These are phyloP conservation scores for Nyctanthes arbortristis DNA, from an alignment of 257 asterid genomes.

Conservation along the genomic window DNA sequence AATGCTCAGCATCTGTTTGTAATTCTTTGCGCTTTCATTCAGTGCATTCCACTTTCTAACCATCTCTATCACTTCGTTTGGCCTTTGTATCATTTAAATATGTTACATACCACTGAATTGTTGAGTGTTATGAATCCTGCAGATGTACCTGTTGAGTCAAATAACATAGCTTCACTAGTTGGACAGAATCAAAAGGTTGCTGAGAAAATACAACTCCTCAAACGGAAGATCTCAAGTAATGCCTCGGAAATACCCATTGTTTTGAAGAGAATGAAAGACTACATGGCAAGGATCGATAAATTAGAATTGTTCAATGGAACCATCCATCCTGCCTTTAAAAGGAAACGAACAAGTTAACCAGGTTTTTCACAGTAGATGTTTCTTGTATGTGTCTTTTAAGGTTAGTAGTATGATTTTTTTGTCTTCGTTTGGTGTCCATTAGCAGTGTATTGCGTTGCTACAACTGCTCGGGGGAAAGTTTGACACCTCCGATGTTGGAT, in stretches of 20 bases:
- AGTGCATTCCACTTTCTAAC: no score
- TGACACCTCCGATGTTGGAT: no score
- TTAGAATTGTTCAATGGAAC: constrained; percentile 22
- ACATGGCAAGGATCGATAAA: constrained; percentile 35
- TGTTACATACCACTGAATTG: neutral
- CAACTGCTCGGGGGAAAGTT: no score
- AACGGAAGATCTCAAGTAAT: constrained; percentile 41
- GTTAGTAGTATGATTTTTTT: neutral
- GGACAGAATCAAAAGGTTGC: constrained; percentile 27
- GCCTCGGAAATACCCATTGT: constrained; percentile 28
- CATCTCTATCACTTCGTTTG: no score
- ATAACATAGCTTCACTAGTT: constrained; percentile 15
- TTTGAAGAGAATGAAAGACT: constrained; percentile 45
- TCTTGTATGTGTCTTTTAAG: neutral
- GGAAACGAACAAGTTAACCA: constrained; percentile 19
- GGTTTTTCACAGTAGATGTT: neutral
- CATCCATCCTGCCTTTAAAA: constrained; percentile 46
- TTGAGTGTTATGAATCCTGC: neutral
- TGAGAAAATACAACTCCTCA: constrained; percentile 35
- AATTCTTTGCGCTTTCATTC: no score
- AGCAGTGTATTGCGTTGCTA: no score
- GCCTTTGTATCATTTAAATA: neutral
- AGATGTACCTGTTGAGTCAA: constrained; percentile 12
- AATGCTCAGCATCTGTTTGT: no score
- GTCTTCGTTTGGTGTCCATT: no score